A percentile compares a stretch with the other conserved stretches of the same genome.
Conservation (phyloP, 306 rosid genomes). For the Cyclanthera cordifolia region DNA sequence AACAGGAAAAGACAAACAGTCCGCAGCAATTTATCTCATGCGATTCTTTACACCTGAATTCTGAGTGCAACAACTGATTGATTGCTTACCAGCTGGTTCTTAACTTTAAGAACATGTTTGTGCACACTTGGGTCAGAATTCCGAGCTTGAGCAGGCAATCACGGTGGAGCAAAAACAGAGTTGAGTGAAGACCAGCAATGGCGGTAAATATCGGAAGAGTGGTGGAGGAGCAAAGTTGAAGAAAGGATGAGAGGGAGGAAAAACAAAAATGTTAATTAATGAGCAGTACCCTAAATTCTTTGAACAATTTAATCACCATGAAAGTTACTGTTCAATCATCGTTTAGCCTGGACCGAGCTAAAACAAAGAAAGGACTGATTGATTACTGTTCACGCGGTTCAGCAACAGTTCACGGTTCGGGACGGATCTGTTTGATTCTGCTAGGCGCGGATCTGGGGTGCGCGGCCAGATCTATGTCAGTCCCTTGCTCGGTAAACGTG, state of each 20-base stretch:
- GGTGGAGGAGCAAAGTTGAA: background rate
- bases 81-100: background rate
- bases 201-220: background rate
- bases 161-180: background rate
- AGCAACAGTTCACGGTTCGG: too few species aligned
- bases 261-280: background rate
- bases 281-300: background rate
- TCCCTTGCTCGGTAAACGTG: too few species aligned
- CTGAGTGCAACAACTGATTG: background rate
- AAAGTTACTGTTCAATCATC: background rate
- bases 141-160: background rate
- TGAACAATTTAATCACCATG: background rate
- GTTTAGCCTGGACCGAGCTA: background rate
- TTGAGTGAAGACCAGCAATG: background rate
- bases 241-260: background rate
- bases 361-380: too few species aligned
- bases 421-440: too few species aligned
- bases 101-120: background rate
- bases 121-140: background rate
- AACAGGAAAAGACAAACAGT: background rate
- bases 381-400: too few species aligned
- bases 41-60: background rate
- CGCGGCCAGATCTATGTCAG: too few species aligned
- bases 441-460: too few species aligned
- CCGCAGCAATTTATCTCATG: background rate